Percentiles rank a stretch among this genome's conserved stretches.
phyloP scores from a whole-genome alignment of 768 basidiomycete genomes.

The Tulasnella sp. region DNA sequence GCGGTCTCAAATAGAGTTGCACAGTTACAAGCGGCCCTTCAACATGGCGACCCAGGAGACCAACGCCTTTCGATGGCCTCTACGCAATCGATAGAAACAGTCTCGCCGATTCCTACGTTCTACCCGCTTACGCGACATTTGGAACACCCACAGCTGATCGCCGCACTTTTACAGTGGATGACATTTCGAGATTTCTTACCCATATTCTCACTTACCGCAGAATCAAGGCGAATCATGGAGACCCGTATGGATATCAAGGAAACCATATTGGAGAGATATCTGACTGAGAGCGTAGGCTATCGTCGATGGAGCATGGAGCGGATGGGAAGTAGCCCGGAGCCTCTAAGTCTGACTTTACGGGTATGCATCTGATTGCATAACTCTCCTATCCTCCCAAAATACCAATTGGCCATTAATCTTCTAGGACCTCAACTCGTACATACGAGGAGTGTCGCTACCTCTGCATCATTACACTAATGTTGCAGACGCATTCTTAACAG shows the following conservation, averaged over 20 bases:
- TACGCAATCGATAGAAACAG: not conserved
- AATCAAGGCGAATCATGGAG: constrained; percentile 40
- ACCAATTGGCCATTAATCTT: not conserved
- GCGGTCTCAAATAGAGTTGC: not conserved
- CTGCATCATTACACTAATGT: constrained; percentile 58
- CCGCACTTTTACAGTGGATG: constrained; percentile 45
- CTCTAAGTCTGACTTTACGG: constrained; percentile 50
- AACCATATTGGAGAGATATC: constrained; percentile 53
- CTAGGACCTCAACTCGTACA: constrained; percentile 73
- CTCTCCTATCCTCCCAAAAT: too few species aligned
- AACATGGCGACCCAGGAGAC: not conserved
- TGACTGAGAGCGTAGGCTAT: constrained; percentile 60
- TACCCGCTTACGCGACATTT: constrained; percentile 48
- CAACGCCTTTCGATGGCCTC: not conserved
- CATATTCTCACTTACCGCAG: constrained; percentile 47
- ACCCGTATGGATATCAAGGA: constrained; percentile 46
- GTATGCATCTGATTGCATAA: constrained; percentile 31
- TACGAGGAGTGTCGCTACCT: constrained; percentile 69
- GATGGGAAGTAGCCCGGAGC: constrained; percentile 34
- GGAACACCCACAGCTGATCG: constrained; percentile 41
- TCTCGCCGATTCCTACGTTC: not conserved
- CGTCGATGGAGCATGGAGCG: constrained; percentile 40
- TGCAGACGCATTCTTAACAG: constrained; percentile 45
- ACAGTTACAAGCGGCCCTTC: not conserved
- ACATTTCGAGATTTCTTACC: constrained; percentile 65